Evolutionary conservation across 164 flowering plant genomes (phyloP), one percentile per base, ranked within the genome.

Genomic region (Aristolochia californica): DNA sequence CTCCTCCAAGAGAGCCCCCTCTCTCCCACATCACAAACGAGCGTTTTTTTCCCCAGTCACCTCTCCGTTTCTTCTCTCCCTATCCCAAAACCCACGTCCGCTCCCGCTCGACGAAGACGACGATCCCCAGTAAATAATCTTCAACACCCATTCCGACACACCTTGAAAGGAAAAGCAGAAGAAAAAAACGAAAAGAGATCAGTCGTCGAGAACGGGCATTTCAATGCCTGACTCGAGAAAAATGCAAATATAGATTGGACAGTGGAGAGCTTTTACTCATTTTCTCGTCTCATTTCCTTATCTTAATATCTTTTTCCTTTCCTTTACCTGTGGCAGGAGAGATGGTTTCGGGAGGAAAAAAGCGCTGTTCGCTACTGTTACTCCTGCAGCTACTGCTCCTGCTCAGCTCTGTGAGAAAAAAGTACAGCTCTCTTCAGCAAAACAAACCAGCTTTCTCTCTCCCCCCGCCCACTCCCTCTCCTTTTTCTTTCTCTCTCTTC

Each of bases 1-100:
- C 85, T 76, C 69, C 77, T 62, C 73, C 75, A 76, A 75, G 84
- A 81, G 84, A 81, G 84, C 87, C 86, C 63, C 72, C 85, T 66
- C 67, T 74, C 71, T 76, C 80, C 73, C 77, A 69, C 86, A 83
- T 81, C 72, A 78, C 55, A 62, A 47, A 20, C 40, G 40, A 34
- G 40, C 40, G n/a, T n/a, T n/a, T n/a, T 34, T 34, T 12, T 2
- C 40, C 40, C 10, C 40, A 8, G 40, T 34, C n/a, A 8, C 40
- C 9, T 34, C 40, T 57, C 51, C 21, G 15, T 21, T n/a, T n/a
- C n/a, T n/a, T 20, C 13, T 22, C 53, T 27, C 60, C 13, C 28
- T 62, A 59, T 47, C 2, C 30, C 25, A 48, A 16, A 28, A 58
- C 56, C 62, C 53, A 50, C 34, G 15, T 43, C 23, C 40, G 50